phyloP scores from a whole-genome alignment of 495 filamentous ascomycete species.

The Penicillium pulvis region DNA sequence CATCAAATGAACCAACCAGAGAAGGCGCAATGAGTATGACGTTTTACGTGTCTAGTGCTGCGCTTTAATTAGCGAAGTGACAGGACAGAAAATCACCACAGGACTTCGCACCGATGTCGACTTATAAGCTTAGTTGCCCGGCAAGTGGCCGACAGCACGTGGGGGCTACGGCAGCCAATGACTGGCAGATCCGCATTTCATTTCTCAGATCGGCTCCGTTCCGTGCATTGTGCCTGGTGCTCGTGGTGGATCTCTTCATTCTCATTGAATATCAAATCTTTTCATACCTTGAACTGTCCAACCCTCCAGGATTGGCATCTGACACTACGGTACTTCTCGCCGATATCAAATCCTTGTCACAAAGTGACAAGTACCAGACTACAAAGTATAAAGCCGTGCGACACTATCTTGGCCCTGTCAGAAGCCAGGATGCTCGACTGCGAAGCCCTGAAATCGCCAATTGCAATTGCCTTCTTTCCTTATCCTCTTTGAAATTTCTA shows the following conservation, averaged over 20 bases:
- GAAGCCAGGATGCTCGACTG: neutral
- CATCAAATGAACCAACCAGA: neutral
- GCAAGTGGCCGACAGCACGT: constrained; percentile 12
- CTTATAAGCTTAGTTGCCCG: constrained; percentile 7
- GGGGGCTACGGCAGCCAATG: constrained; percentile 10
- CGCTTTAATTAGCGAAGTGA: neutral
- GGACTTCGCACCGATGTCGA: constrained; percentile 27
- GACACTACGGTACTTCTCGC: neutral
- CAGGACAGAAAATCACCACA: constrained; percentile 3
- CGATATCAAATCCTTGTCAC: neutral
- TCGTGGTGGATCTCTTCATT: constrained; percentile 8
- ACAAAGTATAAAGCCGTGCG: neutral
- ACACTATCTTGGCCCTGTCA: neutral
- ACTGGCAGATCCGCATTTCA: constrained; percentile 6
- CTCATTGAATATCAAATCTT: constrained; percentile 12
- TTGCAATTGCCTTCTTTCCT: neutral
- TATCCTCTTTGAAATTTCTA: neutral
- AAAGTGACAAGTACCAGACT: neutral
- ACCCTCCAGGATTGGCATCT: neutral
- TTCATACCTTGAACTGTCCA: neutral
- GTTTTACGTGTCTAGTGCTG: neutral
- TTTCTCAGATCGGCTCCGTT: neutral
- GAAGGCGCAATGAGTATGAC: neutral
- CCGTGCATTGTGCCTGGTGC: neutral
- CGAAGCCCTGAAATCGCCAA: neutral